These are phyloP conservation scores for Trametes elegans DNA, from an alignment of 768 basidiomycete genomes.

Conservation along the genomic window DNA sequence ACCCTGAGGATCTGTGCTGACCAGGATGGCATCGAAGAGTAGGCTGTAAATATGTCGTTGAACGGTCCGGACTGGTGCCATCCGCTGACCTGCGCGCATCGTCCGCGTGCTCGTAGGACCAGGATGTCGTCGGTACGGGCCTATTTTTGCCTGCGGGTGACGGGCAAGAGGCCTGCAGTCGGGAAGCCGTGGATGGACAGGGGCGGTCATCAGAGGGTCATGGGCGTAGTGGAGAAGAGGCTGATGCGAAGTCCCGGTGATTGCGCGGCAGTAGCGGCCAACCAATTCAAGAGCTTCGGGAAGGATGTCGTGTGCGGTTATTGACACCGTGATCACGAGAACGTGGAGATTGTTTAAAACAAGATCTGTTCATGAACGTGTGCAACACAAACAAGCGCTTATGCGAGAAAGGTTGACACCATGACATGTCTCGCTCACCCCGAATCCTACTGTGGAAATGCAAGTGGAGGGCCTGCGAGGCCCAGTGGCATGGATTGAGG, in stretches of 20 bases:
- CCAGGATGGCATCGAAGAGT: neutral
- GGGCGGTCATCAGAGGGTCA: slow-evolving; percentile 4
- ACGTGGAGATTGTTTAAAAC: neutral
- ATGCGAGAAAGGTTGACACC: neutral
- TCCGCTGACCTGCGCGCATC: slow-evolving; percentile 9
- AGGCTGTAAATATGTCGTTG: neutral
- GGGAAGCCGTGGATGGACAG: slow-evolving; percentile 1
- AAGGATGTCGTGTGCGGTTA: neutral
- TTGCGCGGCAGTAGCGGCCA: neutral
- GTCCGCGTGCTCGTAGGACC: neutral
- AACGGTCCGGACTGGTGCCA: neutral
- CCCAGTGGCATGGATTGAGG: too few relatives aligned
- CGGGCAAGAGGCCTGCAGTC: neutral
- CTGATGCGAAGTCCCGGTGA: neutral
- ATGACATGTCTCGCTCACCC: too few relatives aligned
- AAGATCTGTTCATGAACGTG: neutral
- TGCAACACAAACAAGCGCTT: neutral
- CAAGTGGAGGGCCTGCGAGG: too few relatives aligned
- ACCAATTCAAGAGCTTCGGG: neutral
- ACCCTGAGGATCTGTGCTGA: neutral
- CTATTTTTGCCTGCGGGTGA: neutral
- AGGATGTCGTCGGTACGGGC: neutral
- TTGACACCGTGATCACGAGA: slow-evolving; percentile 6
- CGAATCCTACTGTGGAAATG: too few relatives aligned
- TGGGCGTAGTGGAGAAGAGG: neutral